phyloP scores from a whole-genome alignment of 78 protist genomes.

The Thecamonas trahens region DNA sequence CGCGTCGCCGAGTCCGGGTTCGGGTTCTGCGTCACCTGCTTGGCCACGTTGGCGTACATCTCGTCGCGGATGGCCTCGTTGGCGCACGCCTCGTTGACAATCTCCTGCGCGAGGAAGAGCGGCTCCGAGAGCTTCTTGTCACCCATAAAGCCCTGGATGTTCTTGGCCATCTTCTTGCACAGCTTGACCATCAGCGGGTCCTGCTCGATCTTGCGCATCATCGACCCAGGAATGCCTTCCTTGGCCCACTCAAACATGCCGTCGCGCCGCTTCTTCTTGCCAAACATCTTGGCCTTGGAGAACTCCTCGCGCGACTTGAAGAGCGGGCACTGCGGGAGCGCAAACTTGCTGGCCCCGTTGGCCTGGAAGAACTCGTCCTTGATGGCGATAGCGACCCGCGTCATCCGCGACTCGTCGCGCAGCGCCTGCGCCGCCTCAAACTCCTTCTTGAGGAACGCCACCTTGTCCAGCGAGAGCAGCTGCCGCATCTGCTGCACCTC shows the following conservation, averaged over 20 bases:
- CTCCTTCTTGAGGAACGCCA: too few species aligned
- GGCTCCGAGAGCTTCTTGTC: background rate
- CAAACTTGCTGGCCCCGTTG: too few species aligned
- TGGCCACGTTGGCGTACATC: background rate
- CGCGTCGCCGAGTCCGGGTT: background rate
- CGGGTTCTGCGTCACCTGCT: constrained; percentile 5
- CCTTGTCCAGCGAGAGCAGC: too few species aligned
- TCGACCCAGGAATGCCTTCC: background rate
- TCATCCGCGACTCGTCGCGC: too few species aligned
- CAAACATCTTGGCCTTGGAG: background rate
- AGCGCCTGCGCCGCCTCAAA: too few species aligned
- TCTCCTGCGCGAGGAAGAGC: background rate
- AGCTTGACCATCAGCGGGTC: background rate
- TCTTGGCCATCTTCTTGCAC: background rate
- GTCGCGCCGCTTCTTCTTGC: background rate
- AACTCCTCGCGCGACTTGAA: background rate
- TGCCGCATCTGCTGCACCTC: too few species aligned
- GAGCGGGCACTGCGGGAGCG: too few species aligned
- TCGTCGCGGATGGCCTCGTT: background rate
- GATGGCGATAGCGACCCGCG: too few species aligned
- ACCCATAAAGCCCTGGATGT: background rate
- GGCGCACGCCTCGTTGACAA: background rate
- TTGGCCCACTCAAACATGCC: background rate
- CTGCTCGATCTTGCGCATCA: background rate
- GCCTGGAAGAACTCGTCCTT: too few species aligned